Base-by-base conservation (phyloP, 2,329 filamentous ascomycete genomes). In the Alternaria triticina region DNA sequence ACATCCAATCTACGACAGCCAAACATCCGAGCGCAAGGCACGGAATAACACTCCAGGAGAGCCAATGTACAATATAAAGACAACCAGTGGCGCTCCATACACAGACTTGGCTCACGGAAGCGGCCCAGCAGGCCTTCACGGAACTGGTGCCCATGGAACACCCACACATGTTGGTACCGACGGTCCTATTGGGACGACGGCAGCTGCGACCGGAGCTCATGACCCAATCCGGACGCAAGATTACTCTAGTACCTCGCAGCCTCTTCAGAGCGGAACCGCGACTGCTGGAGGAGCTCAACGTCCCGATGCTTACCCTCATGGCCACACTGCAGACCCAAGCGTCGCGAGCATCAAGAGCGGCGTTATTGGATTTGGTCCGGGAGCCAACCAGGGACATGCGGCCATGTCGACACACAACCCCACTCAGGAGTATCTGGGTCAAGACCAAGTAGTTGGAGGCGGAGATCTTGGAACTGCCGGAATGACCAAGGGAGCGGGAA, bases 321-420 rank as follows among this genome's bases (percentile, higher is more conserved):
- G 60, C 25, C 43, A 61, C 7, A 46, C 54, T 25, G 67, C 74
- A 13, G 74, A 68, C 6, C 61, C 67, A 10, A 81, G 77, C 62
- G 73, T 71, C 28, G 75, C 76, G 17, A 80, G 78, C 66, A 79
- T 81, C 73, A 80, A 80, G 69, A 81, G 78, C 61, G 79, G 78
- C 52, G 77, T 81, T 13, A 76, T 80, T 54, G 80, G 80, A 9
- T 77, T 77, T 56, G 67, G 71, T 11, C 67, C 71, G 57, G 66
- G 63, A 33, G 54, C 61, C 5, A 28, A 57, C 10, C 70, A 74
- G 25, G 64, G 54, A 20, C 75, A 78, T 61, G 74, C 75, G 55
- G 74, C 74, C 22, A 33, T 73, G 61, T 58, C 69, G 17, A 64
- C 64, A 27, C 62, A 65, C 46, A 68, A 61, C 30, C 49, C 63